Evolutionary conservation across 176 grass and related monocot genomes (phyloP), one percentile per base, ranked within the genome.

Genomic region (Aegilops speltoides): DNA sequence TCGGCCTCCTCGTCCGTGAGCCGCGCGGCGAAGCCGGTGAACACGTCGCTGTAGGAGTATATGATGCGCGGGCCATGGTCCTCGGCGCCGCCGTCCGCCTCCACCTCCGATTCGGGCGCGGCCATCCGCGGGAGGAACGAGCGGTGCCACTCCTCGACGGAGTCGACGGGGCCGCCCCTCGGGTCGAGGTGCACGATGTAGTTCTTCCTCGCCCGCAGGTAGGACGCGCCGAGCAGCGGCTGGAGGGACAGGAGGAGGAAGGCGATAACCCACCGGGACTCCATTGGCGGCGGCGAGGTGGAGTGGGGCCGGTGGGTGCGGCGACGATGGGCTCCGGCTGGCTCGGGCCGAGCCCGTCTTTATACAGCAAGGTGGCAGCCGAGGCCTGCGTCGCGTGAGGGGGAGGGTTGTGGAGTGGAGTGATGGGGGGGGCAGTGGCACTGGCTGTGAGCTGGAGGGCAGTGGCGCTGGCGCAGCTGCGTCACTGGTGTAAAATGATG

Each of bases 1-100:
- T 82, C 75, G 8, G 94, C 80, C 72, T 98, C 95, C 79, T 88
- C 79, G 68, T 91, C 76, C 10, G 93, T 93, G 1, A 98, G 91
- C 66, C 87, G 92, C 60, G 95, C 95, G 0, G 95, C 95, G 85
- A 98, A 98, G 52, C 95, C 95, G 3, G 91, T 89, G 84, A 98
- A 93, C 3, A 80, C 95, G 78, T 95, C 83, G 46, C 10, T 84
- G 71, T 98, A 98, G 4, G 95, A 98, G 82, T 93, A 95, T 2
- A 98, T 76, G 38, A 98, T 87, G 23, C 71, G 91, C 36, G 89
- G 91, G 7, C 62, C 80, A 0, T 41, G 82, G 79, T 79, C 81
- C 38, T 73, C 65, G 26, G 9, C 77, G 54, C 25, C 80, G 33
- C 81, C 83, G 36, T 23, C 77, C 5, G 31, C 37, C 50, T 78